phyloP scores from a whole-genome alignment of 306 rosid genomes.

The Glycine soja region DNA sequence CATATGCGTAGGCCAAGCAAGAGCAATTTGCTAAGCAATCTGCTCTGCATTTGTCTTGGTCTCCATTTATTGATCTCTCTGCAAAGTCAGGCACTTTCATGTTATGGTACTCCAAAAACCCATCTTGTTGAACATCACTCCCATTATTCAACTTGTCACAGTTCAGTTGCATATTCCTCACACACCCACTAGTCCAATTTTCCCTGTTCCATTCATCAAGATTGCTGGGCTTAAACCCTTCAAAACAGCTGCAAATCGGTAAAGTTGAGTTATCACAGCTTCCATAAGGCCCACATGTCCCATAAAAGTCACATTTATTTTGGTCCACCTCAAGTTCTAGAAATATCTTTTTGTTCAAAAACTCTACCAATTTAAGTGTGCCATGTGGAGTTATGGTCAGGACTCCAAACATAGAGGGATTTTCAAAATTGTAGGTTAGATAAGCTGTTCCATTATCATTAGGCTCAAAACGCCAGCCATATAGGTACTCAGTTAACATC shows the following conservation, averaged over 20 bases:
- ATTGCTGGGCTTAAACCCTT: constrained; percentile 56
- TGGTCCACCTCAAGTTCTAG: constrained; percentile 8
- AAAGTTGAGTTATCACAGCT: constrained; percentile 4
- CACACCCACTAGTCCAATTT: constrained; percentile 48
- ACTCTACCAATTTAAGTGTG: constrained; percentile 17
- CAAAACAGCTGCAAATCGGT: constrained; percentile 56
- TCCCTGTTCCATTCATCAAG: constrained; percentile 42
- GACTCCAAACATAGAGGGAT: background rate
- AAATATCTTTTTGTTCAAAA: background rate
- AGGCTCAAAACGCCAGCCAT: constrained; percentile 35
- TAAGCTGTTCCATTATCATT: constrained; percentile 35
- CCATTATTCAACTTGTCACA: constrained; percentile 40
- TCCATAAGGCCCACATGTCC: constrained; percentile 47
- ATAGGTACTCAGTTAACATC: constrained; percentile 46
- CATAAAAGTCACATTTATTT: constrained; percentile 49
- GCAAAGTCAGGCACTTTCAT: constrained; percentile 50
- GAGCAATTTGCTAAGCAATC: constrained; percentile 50
- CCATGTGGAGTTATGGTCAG: constrained; percentile 38
- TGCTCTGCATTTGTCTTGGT: constrained; percentile 10
- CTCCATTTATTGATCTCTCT: background rate
- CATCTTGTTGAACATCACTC: constrained; percentile 23
- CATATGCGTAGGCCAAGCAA: constrained; percentile 51
- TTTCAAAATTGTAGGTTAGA: background rate
- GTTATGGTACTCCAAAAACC: constrained; percentile 27
- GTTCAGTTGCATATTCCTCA: background rate